phyloP scores from a whole-genome alignment of 306 rosid species.

The Dryas drummondii region DNA sequence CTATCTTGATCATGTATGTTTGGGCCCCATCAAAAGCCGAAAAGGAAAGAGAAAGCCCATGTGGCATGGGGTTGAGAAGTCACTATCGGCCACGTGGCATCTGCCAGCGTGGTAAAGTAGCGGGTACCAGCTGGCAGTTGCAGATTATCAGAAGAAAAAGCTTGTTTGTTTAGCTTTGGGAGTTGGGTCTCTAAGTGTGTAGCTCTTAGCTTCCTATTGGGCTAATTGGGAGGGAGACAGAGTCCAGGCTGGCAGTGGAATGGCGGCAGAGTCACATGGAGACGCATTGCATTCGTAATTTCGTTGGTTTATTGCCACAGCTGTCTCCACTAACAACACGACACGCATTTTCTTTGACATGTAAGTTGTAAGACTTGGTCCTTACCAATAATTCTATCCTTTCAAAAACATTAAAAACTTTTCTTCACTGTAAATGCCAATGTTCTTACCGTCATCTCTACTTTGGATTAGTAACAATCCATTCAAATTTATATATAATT shows the following conservation, averaged over 20 bases:
- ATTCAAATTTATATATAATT: too few species aligned
- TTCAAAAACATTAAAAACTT: too few species aligned
- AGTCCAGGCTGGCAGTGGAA: conserved; percentile 5
- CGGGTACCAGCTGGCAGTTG: conserved; percentile 36
- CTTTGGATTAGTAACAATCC: too few species aligned
- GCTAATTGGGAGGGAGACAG: background rate
- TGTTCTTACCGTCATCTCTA: too few species aligned
- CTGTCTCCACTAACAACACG: conserved; percentile 30
- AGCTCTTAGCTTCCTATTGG: background rate
- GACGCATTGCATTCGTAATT: background rate
- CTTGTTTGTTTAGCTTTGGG: background rate
- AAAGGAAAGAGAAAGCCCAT: conserved; percentile 1
- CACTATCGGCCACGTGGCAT: conserved; percentile 37
- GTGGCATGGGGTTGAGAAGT: conserved; percentile 34
- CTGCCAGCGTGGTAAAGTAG: conserved; percentile 36
- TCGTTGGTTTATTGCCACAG: background rate
- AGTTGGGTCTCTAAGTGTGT: too few species aligned
- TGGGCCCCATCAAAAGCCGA: conserved; percentile 5
- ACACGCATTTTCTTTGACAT: conserved; percentile 23
- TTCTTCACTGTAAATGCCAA: too few species aligned
- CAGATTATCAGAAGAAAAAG: background rate
- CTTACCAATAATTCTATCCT: too few species aligned
- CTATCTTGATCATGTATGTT: background rate
- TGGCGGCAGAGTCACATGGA: conserved; percentile 30
- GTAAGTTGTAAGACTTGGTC: background rate